phyloP scores from a whole-genome alignment of 1,139 yeast species.

The Starmera stellimalicola region DNA sequence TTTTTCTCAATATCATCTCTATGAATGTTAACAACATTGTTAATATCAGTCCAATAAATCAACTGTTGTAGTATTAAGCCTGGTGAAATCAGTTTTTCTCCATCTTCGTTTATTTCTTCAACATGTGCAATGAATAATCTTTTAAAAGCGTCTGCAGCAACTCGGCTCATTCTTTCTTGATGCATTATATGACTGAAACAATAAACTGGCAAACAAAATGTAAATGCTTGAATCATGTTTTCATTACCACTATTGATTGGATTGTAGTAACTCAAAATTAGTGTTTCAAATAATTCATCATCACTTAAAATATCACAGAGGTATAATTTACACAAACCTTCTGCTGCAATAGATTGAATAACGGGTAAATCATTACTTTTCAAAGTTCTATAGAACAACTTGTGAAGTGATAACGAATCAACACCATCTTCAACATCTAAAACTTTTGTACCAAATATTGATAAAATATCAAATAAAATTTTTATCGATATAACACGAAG shows the following conservation, averaged over 20 bases:
- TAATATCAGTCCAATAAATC: constrained; percentile 82
- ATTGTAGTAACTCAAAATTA: constrained; percentile 67
- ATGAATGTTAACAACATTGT: constrained; percentile 46
- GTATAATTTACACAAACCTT: constrained; percentile 76
- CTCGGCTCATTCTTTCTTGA: constrained; percentile 56
- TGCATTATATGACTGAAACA: constrained; percentile 71
- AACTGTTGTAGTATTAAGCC: constrained; percentile 64
- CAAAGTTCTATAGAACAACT: constrained; percentile 59
- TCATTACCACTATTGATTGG: constrained; percentile 56
- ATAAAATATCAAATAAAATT: constrained; percentile 68
- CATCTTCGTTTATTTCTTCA: constrained; percentile 22
- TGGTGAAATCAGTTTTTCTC: constrained; percentile 31
- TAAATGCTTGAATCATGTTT: constrained; percentile 67
- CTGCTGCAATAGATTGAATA: constrained; percentile 76
- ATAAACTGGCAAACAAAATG: constrained; percentile 87
- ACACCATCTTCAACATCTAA: constrained; percentile 57
- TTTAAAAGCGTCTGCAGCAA: constrained; percentile 58
- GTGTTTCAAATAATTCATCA: constrained; percentile 61
- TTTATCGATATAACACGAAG: constrained; percentile 56
- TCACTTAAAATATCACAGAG: constrained; percentile 69
- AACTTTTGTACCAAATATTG: constrained; percentile 65
- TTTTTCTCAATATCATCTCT: constrained; percentile 33
- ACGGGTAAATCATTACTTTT: constrained; percentile 48
- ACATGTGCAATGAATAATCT: constrained; percentile 41
- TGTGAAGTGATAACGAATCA: constrained; percentile 51